These are phyloP conservation scores for Acanthamoeba rhysodes DNA, from an alignment of 208 protist species.

Conservation along the genomic window DNA sequence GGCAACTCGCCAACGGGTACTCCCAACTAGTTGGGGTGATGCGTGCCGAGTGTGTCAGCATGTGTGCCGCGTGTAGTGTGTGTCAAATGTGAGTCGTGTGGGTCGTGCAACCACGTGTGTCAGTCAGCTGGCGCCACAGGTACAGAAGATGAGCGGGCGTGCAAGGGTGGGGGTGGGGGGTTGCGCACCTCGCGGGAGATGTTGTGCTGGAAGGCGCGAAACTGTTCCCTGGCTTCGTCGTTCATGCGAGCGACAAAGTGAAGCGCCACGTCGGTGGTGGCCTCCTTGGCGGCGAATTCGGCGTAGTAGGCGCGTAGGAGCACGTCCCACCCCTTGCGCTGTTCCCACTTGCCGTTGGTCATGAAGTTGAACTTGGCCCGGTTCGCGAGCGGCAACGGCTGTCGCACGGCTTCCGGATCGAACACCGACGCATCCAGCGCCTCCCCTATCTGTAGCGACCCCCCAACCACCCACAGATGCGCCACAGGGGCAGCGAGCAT, in stretches of 20 bases:
- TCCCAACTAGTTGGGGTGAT: not conserved
- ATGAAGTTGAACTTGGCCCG: conserved; percentile 59
- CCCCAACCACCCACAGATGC: too few species aligned
- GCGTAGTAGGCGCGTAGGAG: conserved; percentile 79
- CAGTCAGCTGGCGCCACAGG: too few species aligned
- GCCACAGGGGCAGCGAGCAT: too few species aligned
- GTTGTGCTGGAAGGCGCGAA: conserved; percentile 3
- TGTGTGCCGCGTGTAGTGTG: too few species aligned
- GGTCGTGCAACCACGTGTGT: too few species aligned
- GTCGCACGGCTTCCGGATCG: conserved; percentile 30
- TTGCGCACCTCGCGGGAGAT: not conserved
- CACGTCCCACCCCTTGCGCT: conserved; percentile 82
- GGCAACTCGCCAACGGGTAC: conserved; percentile 10
- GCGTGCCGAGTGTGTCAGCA: too few species aligned
- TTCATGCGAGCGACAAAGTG: conserved; percentile 70
- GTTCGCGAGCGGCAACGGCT: conserved; percentile 29
- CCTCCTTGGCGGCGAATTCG: conserved; percentile 75
- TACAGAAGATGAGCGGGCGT: not conserved
- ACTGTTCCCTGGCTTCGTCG: conserved; percentile 62
- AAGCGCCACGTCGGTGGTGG: conserved; percentile 70
- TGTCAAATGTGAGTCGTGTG: too few species aligned
- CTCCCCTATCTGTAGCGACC: conserved; percentile 76
- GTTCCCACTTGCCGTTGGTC: conserved; percentile 86
- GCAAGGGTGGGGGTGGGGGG: not conserved
- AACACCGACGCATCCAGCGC: conserved; percentile 78